Evolutionary conservation across 345 rosid species (phyloP).

Genomic region (Brassica cretica): DNA sequence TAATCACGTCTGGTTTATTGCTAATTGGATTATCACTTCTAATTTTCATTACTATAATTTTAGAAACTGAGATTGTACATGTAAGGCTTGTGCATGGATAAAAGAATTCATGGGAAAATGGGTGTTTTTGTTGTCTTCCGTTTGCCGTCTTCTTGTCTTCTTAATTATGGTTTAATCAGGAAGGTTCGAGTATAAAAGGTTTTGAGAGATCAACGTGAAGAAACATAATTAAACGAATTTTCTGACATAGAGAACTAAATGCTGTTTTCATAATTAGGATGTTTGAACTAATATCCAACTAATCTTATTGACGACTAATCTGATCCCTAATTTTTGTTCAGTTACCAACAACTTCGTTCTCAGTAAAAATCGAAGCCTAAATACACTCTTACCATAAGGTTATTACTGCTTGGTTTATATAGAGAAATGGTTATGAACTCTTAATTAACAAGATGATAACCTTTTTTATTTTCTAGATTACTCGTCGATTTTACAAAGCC

Average conservation of each 20-base stretch:
- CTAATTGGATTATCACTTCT: background rate
- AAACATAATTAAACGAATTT: background rate
- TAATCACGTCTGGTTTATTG: slow-evolving; percentile 8
- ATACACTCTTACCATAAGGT: background rate
- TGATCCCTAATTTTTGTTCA: background rate
- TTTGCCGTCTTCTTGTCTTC: slow-evolving; percentile 25
- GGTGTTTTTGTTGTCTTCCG: slow-evolving; percentile 31
- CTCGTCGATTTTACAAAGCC: background rate
- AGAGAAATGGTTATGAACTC: background rate
- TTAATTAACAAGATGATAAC: background rate
- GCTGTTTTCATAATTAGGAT: background rate
- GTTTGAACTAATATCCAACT: background rate
- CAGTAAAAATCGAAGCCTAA: background rate
- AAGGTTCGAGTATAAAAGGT: background rate
- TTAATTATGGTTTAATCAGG: slow-evolving; percentile 1
- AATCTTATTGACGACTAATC: background rate
- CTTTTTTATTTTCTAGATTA: background rate
- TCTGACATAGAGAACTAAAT: background rate
- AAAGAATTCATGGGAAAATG: slow-evolving; percentile 15
- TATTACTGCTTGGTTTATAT: background rate
- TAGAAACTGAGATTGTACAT: background rate
- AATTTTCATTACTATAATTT: background rate
- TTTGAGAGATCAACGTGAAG: background rate
- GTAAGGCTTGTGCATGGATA: slow-evolving; percentile 31
- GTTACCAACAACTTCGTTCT: background rate